phyloP scores from a whole-genome alignment of 2,329 filamentous ascomycete species.

The Hymenoscyphus fraxineus region DNA sequence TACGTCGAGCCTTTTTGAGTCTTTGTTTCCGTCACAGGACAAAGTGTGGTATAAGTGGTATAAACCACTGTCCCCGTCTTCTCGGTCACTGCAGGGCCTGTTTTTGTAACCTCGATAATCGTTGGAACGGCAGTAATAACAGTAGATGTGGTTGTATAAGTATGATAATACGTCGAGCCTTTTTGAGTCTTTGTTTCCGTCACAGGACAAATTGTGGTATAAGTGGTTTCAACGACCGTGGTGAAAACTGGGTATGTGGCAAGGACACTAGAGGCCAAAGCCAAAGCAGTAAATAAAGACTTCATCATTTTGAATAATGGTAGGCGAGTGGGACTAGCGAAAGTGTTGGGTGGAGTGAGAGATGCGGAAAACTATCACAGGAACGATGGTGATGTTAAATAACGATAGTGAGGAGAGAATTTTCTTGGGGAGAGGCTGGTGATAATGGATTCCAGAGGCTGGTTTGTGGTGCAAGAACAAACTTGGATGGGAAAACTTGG shows the following conservation, averaged over 20 bases:
- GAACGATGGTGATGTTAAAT: constrained; percentile 31
- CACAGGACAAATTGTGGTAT: constrained; percentile 37
- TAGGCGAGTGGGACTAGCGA: constrained; percentile 10
- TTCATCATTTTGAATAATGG: constrained; percentile 30
- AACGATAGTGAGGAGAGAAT: constrained; percentile 47
- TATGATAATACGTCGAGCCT: constrained; percentile 39
- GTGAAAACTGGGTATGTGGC: constrained; percentile 19
- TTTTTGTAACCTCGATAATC: neutral
- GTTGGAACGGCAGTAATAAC: neutral
- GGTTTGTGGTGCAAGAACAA: constrained; percentile 23
- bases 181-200: constrained; percentile 37
- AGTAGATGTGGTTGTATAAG: constrained; percentile 40
- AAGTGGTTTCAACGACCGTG: constrained; percentile 23
- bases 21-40: constrained; percentile 39
- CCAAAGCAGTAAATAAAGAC: constrained; percentile 26
- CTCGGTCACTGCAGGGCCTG: neutral
- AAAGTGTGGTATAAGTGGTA: constrained; percentile 29
- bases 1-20: constrained; percentile 38
- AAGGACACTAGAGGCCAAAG: constrained; percentile 22
- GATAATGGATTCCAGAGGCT: constrained; percentile 22
- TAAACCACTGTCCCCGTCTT: neutral
- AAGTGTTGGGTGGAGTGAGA: constrained; percentile 1
- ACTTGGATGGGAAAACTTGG: constrained; percentile 19
- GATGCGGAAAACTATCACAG: constrained; percentile 15
- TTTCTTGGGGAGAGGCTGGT: constrained; percentile 25